Base-by-base conservation (phyloP, 2,329 filamentous ascomycete genomes). In the Moelleriella libera region DNA sequence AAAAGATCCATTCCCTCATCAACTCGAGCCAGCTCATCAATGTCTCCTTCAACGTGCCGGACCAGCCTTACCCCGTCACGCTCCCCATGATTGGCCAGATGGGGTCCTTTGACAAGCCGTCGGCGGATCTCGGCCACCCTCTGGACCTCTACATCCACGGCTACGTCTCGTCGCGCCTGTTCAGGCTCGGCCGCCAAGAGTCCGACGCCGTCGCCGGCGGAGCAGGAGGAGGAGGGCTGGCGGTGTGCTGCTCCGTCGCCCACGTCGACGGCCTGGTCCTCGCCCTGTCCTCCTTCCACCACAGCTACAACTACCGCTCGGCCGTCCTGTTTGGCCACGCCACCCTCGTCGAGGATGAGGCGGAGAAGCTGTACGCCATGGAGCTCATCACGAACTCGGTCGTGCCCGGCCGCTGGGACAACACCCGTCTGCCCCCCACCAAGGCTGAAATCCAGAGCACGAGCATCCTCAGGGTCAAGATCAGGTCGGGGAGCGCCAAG, bases 51-150 rank as follows among this genome's bases (percentile, higher is more conserved):
- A 77, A 74, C 45, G 65, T 72, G 5, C 68, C 74, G 0, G 65
- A 70, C 43, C 76, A 80, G 47, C 81, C 83, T 1, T 92, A 89
- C 58, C 86, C 87, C 4, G 76, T 79, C 46, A 81, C 83, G 47
- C 72, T 94, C 2, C 88, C 88, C 51, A 90, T 94, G 86, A 85
- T 94, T 57, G 86, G 85, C 46, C 80, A 85, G 56, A 84, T 92
- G 74, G 85, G 80, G 10, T 85, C 80, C 29, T 92, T 82, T 60
- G 70, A 71, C 7, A 66, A 69, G 0, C 82, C 82, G 5, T 80
- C 75, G 47, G 71, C 78, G 12, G 70, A 72, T 46, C 62, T 75
- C 14, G 71, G 75, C 45, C 80, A 88, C 53, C 78, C 82, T 0
- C 70, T 88, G 5, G 82, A 88, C 49, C 74, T 83, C 51, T 94